These are phyloP conservation scores for Phalaenopsis equestris DNA, from an alignment of 106 monocot genomes.

Conservation along the genomic window DNA sequence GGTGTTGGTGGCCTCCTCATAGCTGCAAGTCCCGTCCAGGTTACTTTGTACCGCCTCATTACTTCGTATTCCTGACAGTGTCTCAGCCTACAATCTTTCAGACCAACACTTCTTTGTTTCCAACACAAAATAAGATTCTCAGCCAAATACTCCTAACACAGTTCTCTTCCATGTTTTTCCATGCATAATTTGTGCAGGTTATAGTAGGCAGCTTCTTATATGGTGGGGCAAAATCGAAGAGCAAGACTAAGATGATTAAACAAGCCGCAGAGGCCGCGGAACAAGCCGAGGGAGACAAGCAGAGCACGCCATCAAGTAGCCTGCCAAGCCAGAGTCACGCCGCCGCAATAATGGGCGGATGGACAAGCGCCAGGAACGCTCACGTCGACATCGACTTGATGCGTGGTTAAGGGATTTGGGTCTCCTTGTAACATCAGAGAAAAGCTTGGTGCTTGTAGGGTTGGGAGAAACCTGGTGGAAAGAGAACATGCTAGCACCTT, in stretches of 20 bases:
- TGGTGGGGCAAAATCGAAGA: conserved; percentile 49
- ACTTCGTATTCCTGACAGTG: conserved; percentile 14
- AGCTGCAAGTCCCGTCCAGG: conserved; percentile 16
- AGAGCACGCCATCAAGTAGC: conserved; percentile 1
- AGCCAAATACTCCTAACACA: not conserved
- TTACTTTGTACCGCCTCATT: conserved; percentile 26
- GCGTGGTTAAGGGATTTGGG: conserved; percentile 16
- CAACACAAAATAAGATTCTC: conserved; percentile 17
- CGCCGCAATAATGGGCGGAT: conserved; percentile 20
- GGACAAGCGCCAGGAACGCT: conserved; percentile 33
- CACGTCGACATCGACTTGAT: conserved; percentile 57
- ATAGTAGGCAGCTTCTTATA: conserved; percentile 74
- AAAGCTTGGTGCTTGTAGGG: not conserved
- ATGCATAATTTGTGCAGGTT: conserved; percentile 32
- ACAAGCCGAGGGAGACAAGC: conserved; percentile 5
- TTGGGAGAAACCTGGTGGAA: not conserved
- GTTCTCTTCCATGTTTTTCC: not conserved
- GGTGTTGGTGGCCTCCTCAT: conserved; percentile 13
- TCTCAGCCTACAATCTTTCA: no score
- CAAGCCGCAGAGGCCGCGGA: conserved; percentile 14
- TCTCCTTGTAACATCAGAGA: not conserved
- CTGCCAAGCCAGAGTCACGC: conserved; percentile 18
- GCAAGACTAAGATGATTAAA: conserved; percentile 16
- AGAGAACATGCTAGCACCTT: not conserved
- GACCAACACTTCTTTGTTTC: conserved; percentile 20